Conservation (phyloP, 2,329 filamentous ascomycete genomes). For the Hymenoscyphus scutula region DNA sequence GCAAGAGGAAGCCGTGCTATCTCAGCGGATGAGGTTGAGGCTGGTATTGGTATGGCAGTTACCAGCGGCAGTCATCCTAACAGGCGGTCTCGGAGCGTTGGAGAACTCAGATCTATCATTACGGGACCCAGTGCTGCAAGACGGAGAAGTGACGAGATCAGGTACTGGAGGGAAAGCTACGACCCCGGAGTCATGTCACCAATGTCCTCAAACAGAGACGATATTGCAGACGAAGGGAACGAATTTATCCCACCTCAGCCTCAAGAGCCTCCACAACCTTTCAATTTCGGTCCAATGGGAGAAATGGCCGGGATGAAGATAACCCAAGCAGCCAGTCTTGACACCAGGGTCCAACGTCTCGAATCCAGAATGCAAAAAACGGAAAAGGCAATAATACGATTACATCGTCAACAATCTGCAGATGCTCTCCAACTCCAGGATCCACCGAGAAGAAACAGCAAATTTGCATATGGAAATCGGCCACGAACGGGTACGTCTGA, state of each 20-base stretch:
- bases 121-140: conserved; percentile 40
- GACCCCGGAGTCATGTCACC: conserved; percentile 51
- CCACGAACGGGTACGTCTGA: conserved; percentile 31
- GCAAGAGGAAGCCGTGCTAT: conserved; percentile 46
- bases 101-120: conserved; percentile 48
- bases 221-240: conserved; percentile 37
- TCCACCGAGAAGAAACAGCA: conserved; percentile 22
- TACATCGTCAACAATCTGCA: conserved; percentile 15
- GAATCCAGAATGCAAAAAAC: conserved; percentile 53
- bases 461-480: conserved; percentile 17
- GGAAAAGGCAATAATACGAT: conserved; percentile 40
- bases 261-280: conserved; percentile 48
- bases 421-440: conserved; percentile 28
- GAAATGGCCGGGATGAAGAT: conserved; percentile 56
- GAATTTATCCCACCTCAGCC: conserved; percentile 22
- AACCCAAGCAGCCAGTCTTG: conserved; percentile 52
- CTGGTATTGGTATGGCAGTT: conserved; percentile 58
- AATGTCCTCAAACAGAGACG: conserved; percentile 47
- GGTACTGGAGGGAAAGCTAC: conserved; percentile 62
- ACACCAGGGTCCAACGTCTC: conserved; percentile 50
- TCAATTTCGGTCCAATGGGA: conserved; percentile 51
- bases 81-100: conserved; percentile 59
- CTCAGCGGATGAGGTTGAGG: conserved; percentile 22
- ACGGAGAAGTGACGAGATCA: conserved; percentile 61
- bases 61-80: conserved; percentile 53